A percentile compares a stretch with the other conserved stretches of the same genome.
Evolutionary conservation across 2,329 filamentous ascomycete species (phyloP).

Genomic region (Fusarium musae): DNA sequence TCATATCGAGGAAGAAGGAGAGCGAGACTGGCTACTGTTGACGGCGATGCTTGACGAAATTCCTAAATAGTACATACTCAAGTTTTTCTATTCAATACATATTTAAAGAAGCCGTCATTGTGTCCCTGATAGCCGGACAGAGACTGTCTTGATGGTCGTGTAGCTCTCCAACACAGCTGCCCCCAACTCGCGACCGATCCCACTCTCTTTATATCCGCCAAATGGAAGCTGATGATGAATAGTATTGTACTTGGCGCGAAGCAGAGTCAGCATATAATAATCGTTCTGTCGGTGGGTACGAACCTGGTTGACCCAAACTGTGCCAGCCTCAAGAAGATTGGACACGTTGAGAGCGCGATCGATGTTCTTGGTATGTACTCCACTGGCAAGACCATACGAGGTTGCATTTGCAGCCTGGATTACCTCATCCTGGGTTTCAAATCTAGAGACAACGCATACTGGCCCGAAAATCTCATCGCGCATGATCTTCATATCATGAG

Average conservation of each 20-base stretch:
- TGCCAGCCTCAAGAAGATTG: background rate
- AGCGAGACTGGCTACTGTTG: background rate
- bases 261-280: rapidly evolving
- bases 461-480: background rate
- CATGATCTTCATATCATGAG: background rate
- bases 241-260: background rate
- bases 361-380: background rate
- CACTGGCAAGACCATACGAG: background rate
- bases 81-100: rapidly evolving
- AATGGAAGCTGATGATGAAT: background rate
- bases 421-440: background rate
- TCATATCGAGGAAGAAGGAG: background rate
- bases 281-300: rapidly evolving
- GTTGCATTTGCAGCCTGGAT: rapidly evolving
- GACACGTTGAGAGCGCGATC: background rate
- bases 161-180: background rate
- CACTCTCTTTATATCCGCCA: background rate
- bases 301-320: background rate
- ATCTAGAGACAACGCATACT: rapidly evolving
- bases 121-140: background rate
- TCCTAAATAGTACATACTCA: background rate
- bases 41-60: background rate
- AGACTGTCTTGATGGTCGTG: background rate
- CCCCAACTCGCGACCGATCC: background rate
- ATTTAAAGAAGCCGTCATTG: rapidly evolving